phyloP scores from a whole-genome alignment of 352 stramenopile genomes.

The Phytophthora idaei region DNA sequence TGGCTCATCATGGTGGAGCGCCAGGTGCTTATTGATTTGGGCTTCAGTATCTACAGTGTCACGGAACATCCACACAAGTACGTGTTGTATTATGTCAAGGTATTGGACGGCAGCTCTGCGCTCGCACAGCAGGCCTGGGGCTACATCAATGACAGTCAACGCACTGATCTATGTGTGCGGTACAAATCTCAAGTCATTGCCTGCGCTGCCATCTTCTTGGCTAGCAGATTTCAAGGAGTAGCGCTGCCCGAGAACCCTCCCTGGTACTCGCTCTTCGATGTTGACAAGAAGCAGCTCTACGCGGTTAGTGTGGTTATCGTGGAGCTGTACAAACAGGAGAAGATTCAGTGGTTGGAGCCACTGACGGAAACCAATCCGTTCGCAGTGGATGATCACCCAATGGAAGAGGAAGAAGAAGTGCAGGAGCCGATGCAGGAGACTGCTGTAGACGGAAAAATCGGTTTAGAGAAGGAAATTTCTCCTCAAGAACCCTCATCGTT shows the following conservation, averaged over 20 bases:
- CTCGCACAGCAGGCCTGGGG: constrained; percentile 88
- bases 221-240: constrained; percentile 62
- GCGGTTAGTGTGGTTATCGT: constrained; percentile 60
- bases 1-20: constrained; percentile 90
- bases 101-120: constrained; percentile 71
- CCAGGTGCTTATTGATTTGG: constrained; percentile 92
- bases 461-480: constrained; percentile 7
- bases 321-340: constrained; percentile 62
- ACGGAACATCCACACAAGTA: constrained; percentile 94
- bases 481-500: constrained; percentile 20
- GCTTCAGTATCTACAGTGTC: constrained; percentile 93
- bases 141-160: constrained; percentile 92
- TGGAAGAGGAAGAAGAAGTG: constrained; percentile 27
- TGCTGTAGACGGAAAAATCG: constrained; percentile 6
- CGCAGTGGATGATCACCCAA: constrained; percentile 50
- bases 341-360: constrained; percentile 72
- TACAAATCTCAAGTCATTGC: constrained; percentile 86
- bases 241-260: constrained; percentile 58
- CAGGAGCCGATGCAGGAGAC: constrained; percentile 4
- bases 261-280: constrained; percentile 77
- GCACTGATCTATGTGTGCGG: constrained; percentile 84
- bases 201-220: constrained; percentile 90
- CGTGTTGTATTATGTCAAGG: constrained; percentile 93
- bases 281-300: constrained; percentile 57
- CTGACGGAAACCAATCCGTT: constrained; percentile 78